phyloP scores from a whole-genome alignment of 83 land plant species.

The Picea engelmannii region DNA sequence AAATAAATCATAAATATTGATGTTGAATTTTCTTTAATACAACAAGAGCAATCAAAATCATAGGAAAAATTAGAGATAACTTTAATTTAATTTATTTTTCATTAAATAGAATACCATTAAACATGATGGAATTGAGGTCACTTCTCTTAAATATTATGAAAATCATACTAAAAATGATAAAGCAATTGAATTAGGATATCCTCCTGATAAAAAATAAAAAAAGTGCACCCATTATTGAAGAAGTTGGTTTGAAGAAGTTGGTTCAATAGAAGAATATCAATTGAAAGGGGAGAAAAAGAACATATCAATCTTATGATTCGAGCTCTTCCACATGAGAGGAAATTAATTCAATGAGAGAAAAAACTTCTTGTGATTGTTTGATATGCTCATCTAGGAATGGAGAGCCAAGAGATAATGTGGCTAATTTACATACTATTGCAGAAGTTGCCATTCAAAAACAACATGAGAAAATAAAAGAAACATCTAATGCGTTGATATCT shows the following conservation, averaged over 20 bases:
- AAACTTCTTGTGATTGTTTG: background rate
- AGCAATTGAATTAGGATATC: background rate
- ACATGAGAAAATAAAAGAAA: background rate
- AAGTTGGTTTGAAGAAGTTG: background rate
- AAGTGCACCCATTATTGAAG: background rate
- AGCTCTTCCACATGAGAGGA: slow-evolving; percentile 10
- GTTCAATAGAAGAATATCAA: background rate
- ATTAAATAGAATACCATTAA: background rate
- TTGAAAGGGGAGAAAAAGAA: background rate
- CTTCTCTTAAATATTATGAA: background rate
- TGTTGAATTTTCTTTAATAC: background rate
- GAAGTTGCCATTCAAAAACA: background rate
- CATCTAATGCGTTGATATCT: background rate
- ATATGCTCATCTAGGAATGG: background rate
- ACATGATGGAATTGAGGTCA: background rate
- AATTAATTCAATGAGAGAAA: background rate
- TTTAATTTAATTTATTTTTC: background rate
- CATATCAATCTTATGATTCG: background rate
- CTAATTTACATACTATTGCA: background rate
- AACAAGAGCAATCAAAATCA: slow-evolving; percentile 1
- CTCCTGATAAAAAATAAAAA: background rate
- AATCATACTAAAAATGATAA: background rate
- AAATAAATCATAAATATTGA: background rate
- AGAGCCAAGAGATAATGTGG: background rate
- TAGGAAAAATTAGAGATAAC: background rate